phyloP scores from a whole-genome alignment of 1,284 basidiomycete genomes.

The Sutorius eximius region DNA sequence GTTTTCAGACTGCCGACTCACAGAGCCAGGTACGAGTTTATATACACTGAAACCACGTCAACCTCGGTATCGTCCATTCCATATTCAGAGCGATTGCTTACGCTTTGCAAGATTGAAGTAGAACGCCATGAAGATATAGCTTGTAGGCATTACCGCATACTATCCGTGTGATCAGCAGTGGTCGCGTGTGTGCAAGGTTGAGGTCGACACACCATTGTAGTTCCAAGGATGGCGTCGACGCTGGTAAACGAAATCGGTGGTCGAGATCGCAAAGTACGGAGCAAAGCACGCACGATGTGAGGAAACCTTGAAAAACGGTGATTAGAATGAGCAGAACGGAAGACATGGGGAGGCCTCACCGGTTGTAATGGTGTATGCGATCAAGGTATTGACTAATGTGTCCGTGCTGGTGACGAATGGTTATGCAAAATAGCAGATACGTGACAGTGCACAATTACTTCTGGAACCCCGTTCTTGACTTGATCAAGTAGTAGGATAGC shows the following conservation, averaged over 20 bases:
- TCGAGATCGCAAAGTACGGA: not conserved
- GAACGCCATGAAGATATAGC: conserved; percentile 23
- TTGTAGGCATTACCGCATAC: conserved; percentile 20
- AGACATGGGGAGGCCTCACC: conserved; percentile 30
- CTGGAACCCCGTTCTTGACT: conserved; percentile 44
- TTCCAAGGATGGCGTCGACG: conserved; percentile 46
- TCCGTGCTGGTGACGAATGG: conserved; percentile 37
- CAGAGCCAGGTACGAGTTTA: conserved; percentile 22
- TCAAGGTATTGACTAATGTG: conserved; percentile 42
- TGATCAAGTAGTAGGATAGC: conserved; percentile 42
- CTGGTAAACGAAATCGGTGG: conserved; percentile 27
- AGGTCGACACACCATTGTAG: conserved; percentile 36
- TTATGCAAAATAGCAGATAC: not conserved
- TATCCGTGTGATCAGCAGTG: conserved; percentile 2
- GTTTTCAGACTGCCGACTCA: conserved; percentile 1
- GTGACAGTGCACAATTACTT: conserved; percentile 27
- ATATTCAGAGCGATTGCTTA: not conserved
- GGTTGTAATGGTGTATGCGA: conserved; percentile 49
- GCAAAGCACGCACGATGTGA: conserved; percentile 44
- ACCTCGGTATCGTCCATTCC: not conserved
- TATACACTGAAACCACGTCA: conserved; percentile 13
- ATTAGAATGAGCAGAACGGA: not conserved
- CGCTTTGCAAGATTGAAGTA: conserved; percentile 24
- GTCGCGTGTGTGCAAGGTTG: not conserved
- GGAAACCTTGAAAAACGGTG: conserved; percentile 23